These are phyloP conservation scores for Cladorrhinum samala DNA, from an alignment of 495 filamentous ascomycete genomes.

Conservation along the genomic window DNA sequence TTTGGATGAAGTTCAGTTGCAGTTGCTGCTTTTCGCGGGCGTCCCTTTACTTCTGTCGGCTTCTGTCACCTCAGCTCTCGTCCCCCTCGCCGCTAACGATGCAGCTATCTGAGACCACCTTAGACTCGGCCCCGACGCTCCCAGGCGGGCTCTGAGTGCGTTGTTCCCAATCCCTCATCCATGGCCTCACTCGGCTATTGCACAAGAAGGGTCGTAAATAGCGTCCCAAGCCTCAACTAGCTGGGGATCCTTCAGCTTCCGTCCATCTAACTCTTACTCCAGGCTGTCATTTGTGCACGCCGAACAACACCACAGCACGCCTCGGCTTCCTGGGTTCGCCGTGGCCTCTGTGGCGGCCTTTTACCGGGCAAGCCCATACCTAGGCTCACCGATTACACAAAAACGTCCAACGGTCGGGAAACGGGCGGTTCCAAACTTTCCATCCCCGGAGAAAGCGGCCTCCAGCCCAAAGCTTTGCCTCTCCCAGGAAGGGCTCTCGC, in stretches of 20 bases:
- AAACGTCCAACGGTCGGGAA: conserved; percentile 1
- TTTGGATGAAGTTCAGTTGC: conserved; percentile 5
- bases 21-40: conserved; percentile 8
- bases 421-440: not conserved
- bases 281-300: not conserved
- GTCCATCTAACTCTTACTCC: not conserved
- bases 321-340: too few species aligned
- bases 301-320: not conserved
- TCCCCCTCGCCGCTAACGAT: conserved; percentile 13
- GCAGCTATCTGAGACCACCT: conserved; percentile 12
- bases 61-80: conserved; percentile 16
- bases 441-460: conserved; percentile 12
- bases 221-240: not conserved
- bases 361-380: not conserved
- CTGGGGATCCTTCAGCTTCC: not conserved
- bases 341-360: too few species aligned
- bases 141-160: not conserved
- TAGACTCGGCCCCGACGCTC: not conserved
- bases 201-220: not conserved
- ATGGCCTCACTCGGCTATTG: not conserved
- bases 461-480: conserved; percentile 5
- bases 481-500: not conserved
- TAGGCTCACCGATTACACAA: not conserved
- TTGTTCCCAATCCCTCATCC: too few species aligned
- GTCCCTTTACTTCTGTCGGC: conserved; percentile 26